A percentile compares a stretch with the other conserved stretches of the same genome.
These are phyloP conservation scores for Epipyxis sp. DNA, from an alignment of 108 stramenopile species.

Conservation along the genomic window DNA sequence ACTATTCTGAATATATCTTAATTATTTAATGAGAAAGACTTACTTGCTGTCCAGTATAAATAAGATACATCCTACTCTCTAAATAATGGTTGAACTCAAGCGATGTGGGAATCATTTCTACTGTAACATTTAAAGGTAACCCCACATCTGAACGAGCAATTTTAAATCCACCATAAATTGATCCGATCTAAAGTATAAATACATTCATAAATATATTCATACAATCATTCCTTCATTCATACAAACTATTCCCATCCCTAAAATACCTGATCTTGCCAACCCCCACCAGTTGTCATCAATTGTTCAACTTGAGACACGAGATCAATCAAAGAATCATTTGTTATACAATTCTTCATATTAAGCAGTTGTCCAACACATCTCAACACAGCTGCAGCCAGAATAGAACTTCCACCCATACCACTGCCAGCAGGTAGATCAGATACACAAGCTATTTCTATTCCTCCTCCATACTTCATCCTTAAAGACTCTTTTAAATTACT, in stretches of 20 bases:
- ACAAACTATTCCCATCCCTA: neutral
- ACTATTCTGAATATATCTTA: no score
- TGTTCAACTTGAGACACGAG: conserved; percentile 69
- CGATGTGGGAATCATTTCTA: neutral
- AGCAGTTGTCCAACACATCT: conserved; percentile 54
- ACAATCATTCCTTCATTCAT: neutral
- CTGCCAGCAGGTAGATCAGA: conserved; percentile 71
- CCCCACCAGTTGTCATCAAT: conserved; percentile 72
- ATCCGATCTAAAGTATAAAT: conserved; percentile 46
- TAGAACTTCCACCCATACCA: conserved; percentile 76
- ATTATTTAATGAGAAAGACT: no score
- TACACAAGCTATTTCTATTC: conserved; percentile 54
- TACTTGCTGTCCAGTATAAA: conserved; percentile 64
- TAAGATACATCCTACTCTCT: conserved; percentile 55
- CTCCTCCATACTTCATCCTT: conserved; percentile 32
- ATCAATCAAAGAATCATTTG: conserved; percentile 45
- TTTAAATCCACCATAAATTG: conserved; percentile 46
- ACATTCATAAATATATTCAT: neutral
- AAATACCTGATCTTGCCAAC: conserved; percentile 74
- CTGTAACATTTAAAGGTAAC: conserved; percentile 8
- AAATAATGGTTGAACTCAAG: neutral
- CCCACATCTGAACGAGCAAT: neutral
- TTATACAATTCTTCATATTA: conserved; percentile 31
- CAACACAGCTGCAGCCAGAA: conserved; percentile 70
- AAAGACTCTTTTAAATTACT: no score